Evolutionary conservation across 108 stramenopile genomes (phyloP), one percentile per base, ranked within the genome.

Genomic region (Nitzschia sp.): DNA sequence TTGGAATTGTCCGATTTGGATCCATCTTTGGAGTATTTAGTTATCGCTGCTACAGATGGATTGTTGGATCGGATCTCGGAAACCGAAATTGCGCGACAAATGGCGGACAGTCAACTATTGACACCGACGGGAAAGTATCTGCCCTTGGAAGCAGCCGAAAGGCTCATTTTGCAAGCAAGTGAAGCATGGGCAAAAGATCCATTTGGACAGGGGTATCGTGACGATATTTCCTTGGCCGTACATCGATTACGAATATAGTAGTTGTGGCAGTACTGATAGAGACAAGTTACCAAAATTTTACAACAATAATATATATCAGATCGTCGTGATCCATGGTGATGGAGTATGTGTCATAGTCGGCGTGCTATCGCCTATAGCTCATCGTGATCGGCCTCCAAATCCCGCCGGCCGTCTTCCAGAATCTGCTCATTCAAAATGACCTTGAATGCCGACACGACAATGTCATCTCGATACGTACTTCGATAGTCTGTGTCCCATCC

Each of bases 391-490:
- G 49, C 34, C 11, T 61, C 36, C 3, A 38, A 4, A 9, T 13
- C 60, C 2, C 60, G 36, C 3, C n/a, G 15, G 3, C 49, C 47
- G 1, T 65, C 33, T 6, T 65, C 49, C 4, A 53, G 35, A 15
- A 55, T 34, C 26, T 21, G 5, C 11, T 55, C 54, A 24, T 55
- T 51, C 6, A 67, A 23, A 34, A 55, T 26, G 15, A 67, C 46
- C 25, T 56, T 70, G 64, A 27, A 34, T 1, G 76, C 68, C 58
- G 88, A 80, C 33, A 95, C 88, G 1, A 89, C 85, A 70, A 95
- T 92, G 48, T 95, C 94, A 55, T 95, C 94, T 34, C 94, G 80
- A 61, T 95, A 95, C 21, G 66, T 54, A 21, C 89, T 85, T 21
- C 79, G 60, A 47, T 78, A 82, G 47, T 78, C 82, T 35, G 78